Evolutionary conservation across 2,329 filamentous ascomycete species (phyloP).

Genomic region (Annulohypoxylon truncatum): DNA sequence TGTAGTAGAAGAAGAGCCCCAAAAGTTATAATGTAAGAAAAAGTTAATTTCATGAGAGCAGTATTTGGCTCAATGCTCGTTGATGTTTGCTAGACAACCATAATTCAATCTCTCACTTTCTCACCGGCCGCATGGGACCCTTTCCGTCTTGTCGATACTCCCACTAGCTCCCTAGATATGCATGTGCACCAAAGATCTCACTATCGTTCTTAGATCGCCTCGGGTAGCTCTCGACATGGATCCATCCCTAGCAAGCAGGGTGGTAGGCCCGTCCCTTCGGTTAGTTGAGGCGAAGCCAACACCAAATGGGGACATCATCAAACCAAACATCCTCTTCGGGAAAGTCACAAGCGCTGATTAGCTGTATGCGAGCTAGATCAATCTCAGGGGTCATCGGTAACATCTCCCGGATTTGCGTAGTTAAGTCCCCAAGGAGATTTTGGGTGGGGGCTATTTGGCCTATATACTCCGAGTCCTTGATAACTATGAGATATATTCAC

Average conservation of each 20-base stretch:
- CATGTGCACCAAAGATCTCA: constrained; percentile 23
- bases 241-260: not conserved
- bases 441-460: not conserved
- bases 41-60: not conserved
- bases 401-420: constrained; percentile 19
- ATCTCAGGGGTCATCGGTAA: constrained; percentile 10
- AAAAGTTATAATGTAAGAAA: no score
- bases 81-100: not conserved
- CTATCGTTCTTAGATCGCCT: constrained; percentile 10
- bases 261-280: not conserved
- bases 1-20: no score
- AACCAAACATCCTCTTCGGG: constrained; percentile 23
- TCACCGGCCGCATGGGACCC: not conserved
- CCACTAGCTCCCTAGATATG: not conserved
- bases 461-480: constrained; percentile 8
- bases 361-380: constrained; percentile 13
- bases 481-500: not conserved
- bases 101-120: not conserved
- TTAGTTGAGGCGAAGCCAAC: constrained; percentile 4
- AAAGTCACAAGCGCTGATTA: constrained; percentile 21
- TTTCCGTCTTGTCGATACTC: not conserved
- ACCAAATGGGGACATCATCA: constrained; percentile 21
- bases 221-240: constrained; percentile 22
- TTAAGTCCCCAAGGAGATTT: constrained; percentile 19
- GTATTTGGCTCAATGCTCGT: not conserved